Percentiles rank a stretch among this genome's conserved stretches.
These are phyloP conservation scores for Stylosanthes scabra DNA, from an alignment of 331 rosid genomes.

Conservation along the genomic window DNA sequence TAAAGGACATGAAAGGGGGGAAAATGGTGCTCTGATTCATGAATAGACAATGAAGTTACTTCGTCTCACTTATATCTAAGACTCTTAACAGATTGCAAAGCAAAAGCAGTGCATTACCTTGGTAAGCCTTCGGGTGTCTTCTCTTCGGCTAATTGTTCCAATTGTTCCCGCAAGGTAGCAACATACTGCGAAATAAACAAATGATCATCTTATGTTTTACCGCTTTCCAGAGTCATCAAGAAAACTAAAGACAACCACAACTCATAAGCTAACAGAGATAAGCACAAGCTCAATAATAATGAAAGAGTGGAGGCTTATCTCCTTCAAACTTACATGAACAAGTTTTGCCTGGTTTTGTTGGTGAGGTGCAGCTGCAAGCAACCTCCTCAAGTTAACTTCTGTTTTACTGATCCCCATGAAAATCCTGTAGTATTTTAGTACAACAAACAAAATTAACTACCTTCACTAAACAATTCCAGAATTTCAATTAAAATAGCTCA, in stretches of 20 bases:
- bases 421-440: slow-evolving; percentile 41
- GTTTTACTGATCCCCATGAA: slow-evolving; percentile 78
- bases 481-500: not conserved
- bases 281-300: slow-evolving; percentile 8
- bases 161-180: slow-evolving; percentile 81
- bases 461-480: not conserved
- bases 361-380: slow-evolving; percentile 89
- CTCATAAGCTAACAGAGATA: slow-evolving; percentile 3
- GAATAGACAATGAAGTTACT: not conserved
- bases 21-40: not conserved
- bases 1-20: not conserved
- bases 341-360: slow-evolving; percentile 89
- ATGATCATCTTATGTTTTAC: not conserved
- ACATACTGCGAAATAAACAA: slow-evolving; percentile 69
- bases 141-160: slow-evolving; percentile 89
- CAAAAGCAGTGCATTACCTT: slow-evolving; percentile 49
- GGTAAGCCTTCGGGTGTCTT: slow-evolving; percentile 82
- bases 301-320: slow-evolving; percentile 12
- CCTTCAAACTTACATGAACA: slow-evolving; percentile 64
- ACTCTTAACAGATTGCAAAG: slow-evolving; percentile 25
- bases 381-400: slow-evolving; percentile 87
- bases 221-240: slow-evolving; percentile 11
- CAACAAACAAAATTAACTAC: not conserved
- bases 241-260: slow-evolving; percentile 14
- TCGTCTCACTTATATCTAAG: not conserved